Conservation (phyloP, 2,329 filamentous ascomycete genomes). For the Verticillium tricorpus region DNA sequence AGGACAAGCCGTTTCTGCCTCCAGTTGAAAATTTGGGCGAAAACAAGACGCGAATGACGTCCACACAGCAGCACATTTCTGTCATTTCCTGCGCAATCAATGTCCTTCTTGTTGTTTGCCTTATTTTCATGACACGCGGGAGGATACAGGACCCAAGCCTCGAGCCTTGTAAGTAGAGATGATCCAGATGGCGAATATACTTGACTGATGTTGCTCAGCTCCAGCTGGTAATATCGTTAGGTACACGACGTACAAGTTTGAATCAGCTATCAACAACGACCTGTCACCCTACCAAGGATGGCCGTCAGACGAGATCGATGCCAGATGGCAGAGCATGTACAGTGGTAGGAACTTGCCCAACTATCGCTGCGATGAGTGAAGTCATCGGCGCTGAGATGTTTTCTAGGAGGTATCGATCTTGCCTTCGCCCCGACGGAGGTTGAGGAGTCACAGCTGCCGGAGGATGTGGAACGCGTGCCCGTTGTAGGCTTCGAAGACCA, state of each 20-base stretch:
- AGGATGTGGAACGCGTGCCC: not conserved
- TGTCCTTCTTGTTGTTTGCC: no score
- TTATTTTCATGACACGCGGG: no score
- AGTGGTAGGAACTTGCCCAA: not conserved
- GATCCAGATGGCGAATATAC: no score
- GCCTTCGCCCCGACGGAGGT: not conserved
- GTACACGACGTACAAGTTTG: not conserved
- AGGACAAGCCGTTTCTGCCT: no score
- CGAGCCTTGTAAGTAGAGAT: no score
- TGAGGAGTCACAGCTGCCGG: not conserved
- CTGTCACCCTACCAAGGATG: not conserved
- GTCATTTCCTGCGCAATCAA: no score
- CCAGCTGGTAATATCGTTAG: not conserved
- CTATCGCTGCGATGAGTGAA: no score
- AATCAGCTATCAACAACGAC: not conserved
- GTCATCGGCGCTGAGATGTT: not conserved
- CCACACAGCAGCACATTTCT: no score
- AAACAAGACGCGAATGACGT: no score
- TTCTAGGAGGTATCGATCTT: not conserved
- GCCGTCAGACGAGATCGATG: not conserved
- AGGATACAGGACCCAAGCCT: no score
- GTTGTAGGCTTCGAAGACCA: not conserved
- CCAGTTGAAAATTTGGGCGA: no score
- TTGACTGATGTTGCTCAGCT: no score
- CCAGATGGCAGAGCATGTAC: not conserved